Percentiles rank a stretch among this genome's conserved stretches.
phyloP scores from a whole-genome alignment of 352 stramenopile species.

The Phytopythium helicoides region DNA sequence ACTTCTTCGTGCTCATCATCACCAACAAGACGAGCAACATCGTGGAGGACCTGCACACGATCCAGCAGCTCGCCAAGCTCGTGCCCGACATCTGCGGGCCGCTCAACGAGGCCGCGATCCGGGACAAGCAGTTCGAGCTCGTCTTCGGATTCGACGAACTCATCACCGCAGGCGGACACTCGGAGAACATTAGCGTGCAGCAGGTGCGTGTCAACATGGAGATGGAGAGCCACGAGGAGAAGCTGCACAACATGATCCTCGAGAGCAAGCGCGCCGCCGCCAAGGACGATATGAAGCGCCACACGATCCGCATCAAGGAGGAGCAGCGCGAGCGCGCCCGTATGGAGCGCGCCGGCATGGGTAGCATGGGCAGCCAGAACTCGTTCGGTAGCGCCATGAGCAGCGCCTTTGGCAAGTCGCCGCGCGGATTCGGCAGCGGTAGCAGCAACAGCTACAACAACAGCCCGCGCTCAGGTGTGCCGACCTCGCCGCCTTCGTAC shows the following conservation, averaged over 20 bases:
- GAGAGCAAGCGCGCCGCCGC: conserved; percentile 92
- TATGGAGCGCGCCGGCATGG: conserved; percentile 69
- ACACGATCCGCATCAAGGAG: conserved; percentile 85
- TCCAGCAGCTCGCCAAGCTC: conserved; percentile 97
- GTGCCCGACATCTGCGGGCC: conserved; percentile 94
- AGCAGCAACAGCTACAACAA: conserved; percentile 35
- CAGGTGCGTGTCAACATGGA: conserved; percentile 97
- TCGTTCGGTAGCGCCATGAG: conserved; percentile 71
- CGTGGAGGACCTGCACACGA: conserved; percentile 98
- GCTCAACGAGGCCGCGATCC: conserved; percentile 93
- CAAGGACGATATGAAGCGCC: conserved; percentile 89
- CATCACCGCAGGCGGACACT: conserved; percentile 96
- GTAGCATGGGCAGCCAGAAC: conserved; percentile 41
- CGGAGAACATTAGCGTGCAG: conserved; percentile 93
- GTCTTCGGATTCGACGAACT: conserved; percentile 99
- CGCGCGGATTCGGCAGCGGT: conserved; percentile 31
- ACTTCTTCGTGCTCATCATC: conserved; percentile 97
- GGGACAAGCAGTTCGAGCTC: conserved; percentile 97
- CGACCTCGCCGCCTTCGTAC: conserved; percentile 71
- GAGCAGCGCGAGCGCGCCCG: conserved; percentile 82
- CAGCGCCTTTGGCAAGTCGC: conserved; percentile 65
- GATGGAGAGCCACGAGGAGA: conserved; percentile 99
- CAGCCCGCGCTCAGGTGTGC: conserved; percentile 15
- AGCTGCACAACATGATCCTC: conserved; percentile 98
- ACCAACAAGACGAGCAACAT: conserved; percentile 99